phyloP scores from a whole-genome alignment of 352 stramenopile genomes.

The Elongisporangium undulatum region DNA sequence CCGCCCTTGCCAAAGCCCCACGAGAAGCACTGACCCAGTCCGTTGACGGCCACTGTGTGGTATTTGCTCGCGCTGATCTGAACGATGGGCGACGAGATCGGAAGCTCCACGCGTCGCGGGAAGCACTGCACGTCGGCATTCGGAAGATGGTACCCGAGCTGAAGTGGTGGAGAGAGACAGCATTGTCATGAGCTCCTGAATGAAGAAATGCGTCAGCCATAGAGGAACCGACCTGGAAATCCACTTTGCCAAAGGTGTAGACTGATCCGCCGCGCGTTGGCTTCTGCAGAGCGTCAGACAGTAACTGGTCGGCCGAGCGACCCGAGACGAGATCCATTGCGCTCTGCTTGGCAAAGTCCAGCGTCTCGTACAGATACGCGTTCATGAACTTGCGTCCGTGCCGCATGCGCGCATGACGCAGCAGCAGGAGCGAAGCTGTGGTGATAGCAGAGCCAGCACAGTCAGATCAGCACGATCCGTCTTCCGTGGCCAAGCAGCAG shows the following conservation, averaged over 20 bases:
- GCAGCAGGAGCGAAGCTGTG: constrained; percentile 58
- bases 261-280: constrained; percentile 36
- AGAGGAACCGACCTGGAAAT: constrained; percentile 59
- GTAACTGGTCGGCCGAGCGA: constrained; percentile 7
- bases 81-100: constrained; percentile 38
- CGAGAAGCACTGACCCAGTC: constrained; percentile 59
- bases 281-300: constrained; percentile 5
- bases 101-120: constrained; percentile 58
- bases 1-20: constrained; percentile 85
- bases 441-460: constrained; percentile 8
- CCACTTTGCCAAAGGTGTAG: constrained; percentile 82
- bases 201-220: neutral
- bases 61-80: constrained; percentile 78
- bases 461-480: neutral
- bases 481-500: neutral
- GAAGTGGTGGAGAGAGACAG: neutral
- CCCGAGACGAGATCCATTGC: constrained; percentile 61
- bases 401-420: constrained; percentile 49
- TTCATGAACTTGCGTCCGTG: constrained; percentile 48
- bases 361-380: constrained; percentile 42
- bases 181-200: neutral
- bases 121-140: constrained; percentile 73
- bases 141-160: constrained; percentile 81
- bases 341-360: constrained; percentile 49
- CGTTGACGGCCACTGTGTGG: constrained; percentile 71